phyloP scores from a whole-genome alignment of 2,329 filamentous ascomycete species.

The Zasmidium angulare region DNA sequence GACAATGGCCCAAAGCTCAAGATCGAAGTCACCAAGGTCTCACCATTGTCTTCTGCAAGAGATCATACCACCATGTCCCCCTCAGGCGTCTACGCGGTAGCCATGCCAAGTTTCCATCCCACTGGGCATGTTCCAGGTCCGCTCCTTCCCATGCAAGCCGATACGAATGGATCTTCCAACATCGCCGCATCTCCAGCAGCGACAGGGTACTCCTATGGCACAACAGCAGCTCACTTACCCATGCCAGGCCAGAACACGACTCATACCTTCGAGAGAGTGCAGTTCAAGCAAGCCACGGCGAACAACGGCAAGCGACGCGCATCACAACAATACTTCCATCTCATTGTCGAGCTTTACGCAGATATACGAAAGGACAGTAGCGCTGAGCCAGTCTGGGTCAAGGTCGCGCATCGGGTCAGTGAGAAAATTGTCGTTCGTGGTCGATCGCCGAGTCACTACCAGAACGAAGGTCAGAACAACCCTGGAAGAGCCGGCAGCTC shows the following conservation, averaged over 20 bases:
- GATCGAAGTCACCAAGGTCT: slow-evolving; percentile 68
- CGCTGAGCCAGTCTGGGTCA: slow-evolving; percentile 60
- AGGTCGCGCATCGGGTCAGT: slow-evolving; percentile 70
- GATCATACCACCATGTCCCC: slow-evolving; percentile 39
- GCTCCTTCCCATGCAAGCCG: slow-evolving; percentile 43
- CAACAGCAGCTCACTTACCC: slow-evolving; percentile 24
- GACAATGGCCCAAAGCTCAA: slow-evolving; percentile 81
- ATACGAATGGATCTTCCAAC: slow-evolving; percentile 13
- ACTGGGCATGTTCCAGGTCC: slow-evolving; percentile 38
- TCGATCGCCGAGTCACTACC: slow-evolving; percentile 69
- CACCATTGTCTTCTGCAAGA: slow-evolving; percentile 59
- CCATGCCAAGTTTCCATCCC: slow-evolving; percentile 41
- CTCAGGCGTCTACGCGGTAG: slow-evolving; percentile 33
- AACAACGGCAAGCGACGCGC: slow-evolving; percentile 91
- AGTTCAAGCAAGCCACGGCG: slow-evolving; percentile 90
- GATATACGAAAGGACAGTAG: slow-evolving; percentile 56
- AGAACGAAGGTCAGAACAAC: slow-evolving; percentile 47
- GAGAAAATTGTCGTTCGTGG: slow-evolving; percentile 85
- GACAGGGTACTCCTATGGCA: slow-evolving; percentile 20
- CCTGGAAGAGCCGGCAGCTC: slow-evolving; percentile 66
- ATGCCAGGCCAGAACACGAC: slow-evolving; percentile 38
- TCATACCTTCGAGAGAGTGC: slow-evolving; percentile 82
- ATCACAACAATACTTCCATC: slow-evolving; percentile 87
- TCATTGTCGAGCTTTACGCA: slow-evolving; percentile 81
- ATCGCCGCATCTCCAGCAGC: slow-evolving; percentile 16